phyloP scores from a whole-genome alignment of 352 stramenopile species.

The Globisporangium megalacanthum region DNA sequence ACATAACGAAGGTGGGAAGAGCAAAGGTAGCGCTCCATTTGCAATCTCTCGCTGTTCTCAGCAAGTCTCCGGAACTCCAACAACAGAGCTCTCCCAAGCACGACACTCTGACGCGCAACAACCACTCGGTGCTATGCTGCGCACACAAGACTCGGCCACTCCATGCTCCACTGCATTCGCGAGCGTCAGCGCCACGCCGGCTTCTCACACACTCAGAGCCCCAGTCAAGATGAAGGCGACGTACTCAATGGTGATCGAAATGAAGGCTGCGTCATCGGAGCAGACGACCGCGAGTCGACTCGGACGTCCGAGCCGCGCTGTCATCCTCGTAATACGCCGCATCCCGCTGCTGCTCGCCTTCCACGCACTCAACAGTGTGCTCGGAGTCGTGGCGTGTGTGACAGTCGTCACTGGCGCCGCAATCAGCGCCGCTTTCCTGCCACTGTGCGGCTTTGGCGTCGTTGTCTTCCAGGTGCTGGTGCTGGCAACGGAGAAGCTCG shows the following conservation, averaged over 20 bases:
- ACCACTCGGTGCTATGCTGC: conserved; percentile 28
- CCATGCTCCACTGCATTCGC: neutral
- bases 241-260: neutral
- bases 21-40: too few species aligned
- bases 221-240: neutral
- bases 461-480: conserved; percentile 23
- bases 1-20: too few species aligned
- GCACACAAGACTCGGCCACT: conserved; percentile 10
- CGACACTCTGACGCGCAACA: too few species aligned
- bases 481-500: conserved; percentile 14
- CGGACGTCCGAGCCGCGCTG: neutral
- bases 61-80: too few species aligned
- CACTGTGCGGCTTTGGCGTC: conserved; percentile 17
- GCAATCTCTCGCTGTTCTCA: too few species aligned
- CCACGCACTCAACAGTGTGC: conserved; percentile 18
- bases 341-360: conserved; percentile 15
- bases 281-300: neutral
- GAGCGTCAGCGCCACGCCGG: too few species aligned
- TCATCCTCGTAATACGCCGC: neutral
- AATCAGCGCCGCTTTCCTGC: conserved; percentile 17
- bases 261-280: neutral
- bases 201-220: neutral
- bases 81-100: too few species aligned
- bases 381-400: conserved; percentile 19
- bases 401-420: conserved; percentile 18